phyloP scores from a whole-genome alignment of 2,329 filamentous ascomycete species.

The Xylaria sp. region DNA sequence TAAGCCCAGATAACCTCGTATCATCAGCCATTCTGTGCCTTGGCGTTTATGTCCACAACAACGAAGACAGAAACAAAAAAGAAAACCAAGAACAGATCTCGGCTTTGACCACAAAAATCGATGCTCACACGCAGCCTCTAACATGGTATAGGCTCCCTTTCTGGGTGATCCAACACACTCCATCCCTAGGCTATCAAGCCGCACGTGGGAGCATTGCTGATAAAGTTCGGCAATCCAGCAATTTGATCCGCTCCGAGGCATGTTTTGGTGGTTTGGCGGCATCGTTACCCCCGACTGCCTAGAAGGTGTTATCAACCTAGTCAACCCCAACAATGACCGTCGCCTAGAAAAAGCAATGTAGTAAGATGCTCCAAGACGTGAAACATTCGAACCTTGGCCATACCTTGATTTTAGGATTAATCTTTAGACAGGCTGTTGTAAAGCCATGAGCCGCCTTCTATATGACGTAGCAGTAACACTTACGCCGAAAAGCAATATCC shows the following conservation, averaged over 20 bases:
- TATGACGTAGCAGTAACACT: conserved; percentile 10
- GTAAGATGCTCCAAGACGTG: conserved; percentile 12
- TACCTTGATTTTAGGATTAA: conserved; percentile 9
- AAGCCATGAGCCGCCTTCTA: conserved; percentile 2
- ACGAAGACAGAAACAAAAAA: conserved; percentile 3
- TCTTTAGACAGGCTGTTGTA: not conserved
- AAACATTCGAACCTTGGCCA: conserved; percentile 3
- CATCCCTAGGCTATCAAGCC: conserved; percentile 13
- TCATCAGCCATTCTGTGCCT: conserved; percentile 9
- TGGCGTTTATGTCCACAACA: conserved; percentile 15
- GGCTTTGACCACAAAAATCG: not conserved
- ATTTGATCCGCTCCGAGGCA: conserved; percentile 13
- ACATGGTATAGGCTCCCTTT: conserved; percentile 11
- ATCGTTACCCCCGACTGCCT: conserved; percentile 22
- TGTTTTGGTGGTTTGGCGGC: conserved; percentile 22
- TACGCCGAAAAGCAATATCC: conserved; percentile 21
- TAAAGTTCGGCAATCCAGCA: conserved; percentile 14
- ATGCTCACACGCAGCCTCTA: conserved; percentile 4
- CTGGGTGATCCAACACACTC: conserved; percentile 17
- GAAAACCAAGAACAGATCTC: not conserved
- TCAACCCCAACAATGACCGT: conserved; percentile 5
- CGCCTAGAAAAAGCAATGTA: conserved; percentile 18
- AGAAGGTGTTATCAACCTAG: conserved; percentile 2
- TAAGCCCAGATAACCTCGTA: conserved; percentile 3
- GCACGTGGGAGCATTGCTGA: conserved; percentile 19